phyloP scores from a whole-genome alignment of 1,284 basidiomycete species.

The Leccinum solheimii region DNA sequence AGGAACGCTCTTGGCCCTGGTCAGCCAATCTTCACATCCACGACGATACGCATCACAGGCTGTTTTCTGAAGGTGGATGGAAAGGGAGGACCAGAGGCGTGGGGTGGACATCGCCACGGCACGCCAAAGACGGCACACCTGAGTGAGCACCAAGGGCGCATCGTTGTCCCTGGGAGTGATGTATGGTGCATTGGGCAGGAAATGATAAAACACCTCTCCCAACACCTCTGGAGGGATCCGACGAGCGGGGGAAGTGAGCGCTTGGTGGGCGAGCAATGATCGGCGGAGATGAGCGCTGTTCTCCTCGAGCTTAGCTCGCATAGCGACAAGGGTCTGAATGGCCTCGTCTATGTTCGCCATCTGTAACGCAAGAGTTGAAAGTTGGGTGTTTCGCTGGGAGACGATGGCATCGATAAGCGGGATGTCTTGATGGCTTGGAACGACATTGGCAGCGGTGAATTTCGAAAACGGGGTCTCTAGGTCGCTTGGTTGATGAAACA shows the following conservation, averaged over 20 bases:
- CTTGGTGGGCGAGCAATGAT: conserved; percentile 23
- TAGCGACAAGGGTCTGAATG: conserved; percentile 20
- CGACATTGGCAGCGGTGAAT: conserved; percentile 7
- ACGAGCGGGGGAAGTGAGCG: conserved; percentile 26
- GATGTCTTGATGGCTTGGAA: conserved; percentile 16
- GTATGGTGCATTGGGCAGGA: conserved; percentile 31
- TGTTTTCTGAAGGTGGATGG: conserved; percentile 18
- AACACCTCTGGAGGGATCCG: conserved; percentile 41
- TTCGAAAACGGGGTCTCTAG: conserved; percentile 17
- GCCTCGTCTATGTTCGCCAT: conserved; percentile 18
- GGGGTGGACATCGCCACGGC: conserved; percentile 29
- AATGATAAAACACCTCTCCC: conserved; percentile 40
- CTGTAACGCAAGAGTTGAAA: conserved; percentile 19
- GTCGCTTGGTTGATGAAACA: conserved; percentile 8
- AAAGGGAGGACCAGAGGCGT: conserved; percentile 29
- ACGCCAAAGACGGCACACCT: conserved; percentile 31
- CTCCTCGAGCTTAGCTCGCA: conserved; percentile 18
- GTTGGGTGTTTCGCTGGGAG: conserved; percentile 19
- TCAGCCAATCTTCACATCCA: conserved; percentile 29
- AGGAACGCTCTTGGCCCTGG: conserved; percentile 32
- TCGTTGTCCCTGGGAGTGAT: conserved; percentile 27
- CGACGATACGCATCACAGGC: conserved; percentile 14
- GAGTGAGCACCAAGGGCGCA: conserved; percentile 28
- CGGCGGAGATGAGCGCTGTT: conserved; percentile 14
- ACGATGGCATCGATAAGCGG: conserved; percentile 19